phyloP scores from a whole-genome alignment of 371 early-diverging fungal species.

The Rhizopus stolonifer region DNA sequence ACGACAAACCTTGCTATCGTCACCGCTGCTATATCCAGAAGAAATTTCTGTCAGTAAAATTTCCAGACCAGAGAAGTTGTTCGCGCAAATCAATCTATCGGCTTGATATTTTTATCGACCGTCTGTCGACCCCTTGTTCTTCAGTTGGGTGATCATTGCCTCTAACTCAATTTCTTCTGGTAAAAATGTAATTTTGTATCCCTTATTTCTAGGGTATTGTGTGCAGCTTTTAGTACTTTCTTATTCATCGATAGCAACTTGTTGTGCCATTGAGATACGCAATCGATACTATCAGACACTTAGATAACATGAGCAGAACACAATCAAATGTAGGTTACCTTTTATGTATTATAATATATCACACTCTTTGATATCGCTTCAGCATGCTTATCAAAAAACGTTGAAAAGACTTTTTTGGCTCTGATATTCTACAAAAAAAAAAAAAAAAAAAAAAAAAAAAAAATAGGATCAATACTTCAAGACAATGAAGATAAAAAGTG shows the following conservation, averaged over 20 bases:
- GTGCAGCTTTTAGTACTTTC: neutral
- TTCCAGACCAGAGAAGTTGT: conserved; percentile 9
- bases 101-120: conserved; percentile 5
- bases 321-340: neutral
- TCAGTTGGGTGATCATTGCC: neutral
- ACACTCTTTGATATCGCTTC: neutral
- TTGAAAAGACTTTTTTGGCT: neutral
- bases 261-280: neutral
- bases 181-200: neutral
- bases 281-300: neutral
- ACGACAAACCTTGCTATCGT: conserved; percentile 12
- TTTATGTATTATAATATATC: neutral
- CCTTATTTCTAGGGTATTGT: neutral
- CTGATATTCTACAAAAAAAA: conserved; percentile 2
- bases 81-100: conserved; percentile 2
- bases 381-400: neutral
- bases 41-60: conserved; percentile 20
- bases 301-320: neutral
- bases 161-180: conserved; percentile 1
- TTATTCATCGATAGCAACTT: neutral
- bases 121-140: conserved; percentile 1
- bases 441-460: no score
- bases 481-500: neutral
- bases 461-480: neutral
- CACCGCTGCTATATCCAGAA: conserved; percentile 12